Conservation (phyloP, 768 basidiomycete species). For the Russula dissimulans region DNA sequence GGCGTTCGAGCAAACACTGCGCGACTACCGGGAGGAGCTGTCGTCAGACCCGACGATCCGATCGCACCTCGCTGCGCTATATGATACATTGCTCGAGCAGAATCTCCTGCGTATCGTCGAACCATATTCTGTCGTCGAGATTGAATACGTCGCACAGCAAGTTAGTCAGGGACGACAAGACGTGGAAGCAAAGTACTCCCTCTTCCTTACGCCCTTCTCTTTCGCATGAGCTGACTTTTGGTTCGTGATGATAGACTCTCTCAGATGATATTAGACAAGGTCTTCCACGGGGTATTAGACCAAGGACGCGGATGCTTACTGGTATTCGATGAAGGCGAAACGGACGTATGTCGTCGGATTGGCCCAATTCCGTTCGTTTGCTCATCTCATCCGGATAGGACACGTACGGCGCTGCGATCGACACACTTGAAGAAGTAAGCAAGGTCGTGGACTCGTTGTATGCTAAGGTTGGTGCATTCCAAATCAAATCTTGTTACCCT, state of each 20-base stretch:
- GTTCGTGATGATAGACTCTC: slow-evolving; percentile 51
- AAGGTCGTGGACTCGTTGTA: slow-evolving; percentile 94
- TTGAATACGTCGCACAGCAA: slow-evolving; percentile 75
- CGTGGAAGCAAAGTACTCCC: slow-evolving; percentile 81
- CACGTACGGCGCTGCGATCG: slow-evolving; percentile 81
- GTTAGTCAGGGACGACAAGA: slow-evolving; percentile 83
- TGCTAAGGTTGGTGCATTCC: slow-evolving; percentile 49
- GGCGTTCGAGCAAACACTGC: slow-evolving; percentile 80
- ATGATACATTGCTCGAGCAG: slow-evolving; percentile 94
- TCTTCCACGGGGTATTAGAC: slow-evolving; percentile 91
- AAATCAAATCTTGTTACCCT: slow-evolving; percentile 18
- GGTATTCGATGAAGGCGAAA: slow-evolving; percentile 81
- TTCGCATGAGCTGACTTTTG: background rate
- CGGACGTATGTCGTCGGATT: slow-evolving; percentile 55
- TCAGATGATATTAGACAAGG: slow-evolving; percentile 97
- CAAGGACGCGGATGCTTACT: slow-evolving; percentile 88
- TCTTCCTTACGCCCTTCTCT: background rate
- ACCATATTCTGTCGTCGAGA: slow-evolving; percentile 88
- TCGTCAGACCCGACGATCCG: slow-evolving; percentile 94
- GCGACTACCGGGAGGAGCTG: slow-evolving; percentile 84
- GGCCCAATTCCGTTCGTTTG: background rate
- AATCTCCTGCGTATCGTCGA: slow-evolving; percentile 93
- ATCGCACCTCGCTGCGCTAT: slow-evolving; percentile 86
- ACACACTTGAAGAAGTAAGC: slow-evolving; percentile 81
- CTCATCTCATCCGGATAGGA: slow-evolving; percentile 38